Evolutionary conservation across 805 yeast species (phyloP), one percentile per base, ranked within the genome.

Genomic region (Suhomyces faveliae): DNA sequence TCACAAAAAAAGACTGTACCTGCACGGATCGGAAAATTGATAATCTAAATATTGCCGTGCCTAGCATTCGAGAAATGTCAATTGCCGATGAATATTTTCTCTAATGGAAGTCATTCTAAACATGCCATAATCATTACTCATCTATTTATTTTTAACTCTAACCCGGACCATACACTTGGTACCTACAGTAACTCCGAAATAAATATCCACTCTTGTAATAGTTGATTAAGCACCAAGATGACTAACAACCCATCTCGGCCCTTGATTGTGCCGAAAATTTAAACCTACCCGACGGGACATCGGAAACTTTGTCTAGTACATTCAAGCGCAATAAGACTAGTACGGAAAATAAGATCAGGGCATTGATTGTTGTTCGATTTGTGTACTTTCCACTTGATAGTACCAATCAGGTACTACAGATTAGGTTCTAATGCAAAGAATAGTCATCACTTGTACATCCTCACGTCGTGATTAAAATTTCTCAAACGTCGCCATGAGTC

Each of bases 21-120:
- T 37, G 40, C 37, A 17, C 37, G 15, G n/a, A 10, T 33, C 37
- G 37, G 37, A 33, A 15, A 33, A 33, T 33, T 33, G 37, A 33
- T 15, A 33, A 33, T 33, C 1, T 3, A 7, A 15, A 9, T 13
- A 9, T 15, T 30, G 35, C 35, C 35, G 17, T 15, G 7, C 6
- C 21, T 3, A 15, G 37, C n/a, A 12, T 33, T 33, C 21, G 37
- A 15, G 21, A 15, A 33, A 33, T 20, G 37, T 15, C 37, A 33
- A 15, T 15, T 10, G 5, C 21, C n/a, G 15, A 15, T 17, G 20
- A 8, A 2, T 11, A 17, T 11, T 33, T 8, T 5, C 12, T 33
- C 37, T n/a, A n/a, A n/a, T n/a, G n/a, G n/a, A n/a, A n/a, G n/a
- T n/a, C n/a, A n/a, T n/a, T n/a, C n/a, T n/a, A n/a, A n/a, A n/a